Percentiles rank a stretch among this genome's conserved stretches.
Conservation (phyloP, 257 asterid species). For the Coffea canephora region DNA sequence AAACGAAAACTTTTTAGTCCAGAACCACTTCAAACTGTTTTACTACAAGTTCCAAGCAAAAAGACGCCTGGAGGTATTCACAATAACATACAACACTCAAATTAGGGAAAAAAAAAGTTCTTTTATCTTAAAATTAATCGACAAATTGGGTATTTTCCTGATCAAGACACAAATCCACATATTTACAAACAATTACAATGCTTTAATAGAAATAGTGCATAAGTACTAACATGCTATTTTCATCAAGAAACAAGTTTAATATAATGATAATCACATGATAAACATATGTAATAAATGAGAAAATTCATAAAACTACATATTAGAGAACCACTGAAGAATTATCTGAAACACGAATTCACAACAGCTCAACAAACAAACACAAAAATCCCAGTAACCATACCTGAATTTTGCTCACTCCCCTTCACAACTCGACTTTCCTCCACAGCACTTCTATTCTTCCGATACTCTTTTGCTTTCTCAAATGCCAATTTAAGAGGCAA, state of each 20-base stretch:
- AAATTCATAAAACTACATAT: too few species aligned
- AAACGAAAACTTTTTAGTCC: conserved; percentile 10
- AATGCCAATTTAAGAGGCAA: conserved; percentile 42
- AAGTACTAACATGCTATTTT: too few species aligned
- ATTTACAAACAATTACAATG: not conserved
- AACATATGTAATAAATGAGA: not conserved
- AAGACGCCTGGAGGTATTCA: not conserved
- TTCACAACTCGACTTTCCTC: conserved; percentile 16
- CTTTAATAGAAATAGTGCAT: not conserved
- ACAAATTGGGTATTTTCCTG: not conserved
- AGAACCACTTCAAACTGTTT: not conserved
- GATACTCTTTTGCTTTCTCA: conserved; percentile 59
- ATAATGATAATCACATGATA: not conserved
- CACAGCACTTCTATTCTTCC: conserved; percentile 35
- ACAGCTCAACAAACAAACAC: not conserved
- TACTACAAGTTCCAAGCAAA: not conserved
- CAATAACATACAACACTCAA: not conserved
- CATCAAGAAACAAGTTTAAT: not conserved
- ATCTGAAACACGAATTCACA: not conserved
- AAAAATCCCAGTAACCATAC: conserved; percentile 29
- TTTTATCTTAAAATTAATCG: not conserved
- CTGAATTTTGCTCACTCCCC: conserved; percentile 33
- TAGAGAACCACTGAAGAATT: not conserved
- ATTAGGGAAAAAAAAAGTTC: not conserved
- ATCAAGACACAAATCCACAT: not conserved